Percentiles rank a stretch among this genome's conserved stretches.
These are phyloP conservation scores for Coemansia guatemalensis DNA, from an alignment of 192 early-diverging fungal genomes.

Conservation along the genomic window DNA sequence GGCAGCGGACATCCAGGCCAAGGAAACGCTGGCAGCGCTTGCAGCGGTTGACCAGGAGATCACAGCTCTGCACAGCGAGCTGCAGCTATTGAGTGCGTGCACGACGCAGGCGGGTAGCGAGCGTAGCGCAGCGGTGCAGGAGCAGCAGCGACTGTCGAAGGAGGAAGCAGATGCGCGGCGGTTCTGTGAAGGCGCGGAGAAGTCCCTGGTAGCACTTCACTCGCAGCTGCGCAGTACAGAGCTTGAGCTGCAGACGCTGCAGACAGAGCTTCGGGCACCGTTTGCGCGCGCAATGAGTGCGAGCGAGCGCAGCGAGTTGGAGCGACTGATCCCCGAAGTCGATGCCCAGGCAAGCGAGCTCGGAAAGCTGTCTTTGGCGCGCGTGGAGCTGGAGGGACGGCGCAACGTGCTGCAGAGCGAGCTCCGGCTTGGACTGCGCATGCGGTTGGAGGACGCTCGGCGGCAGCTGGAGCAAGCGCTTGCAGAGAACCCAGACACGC, in stretches of 20 bases:
- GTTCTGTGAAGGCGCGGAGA: constrained; percentile 35
- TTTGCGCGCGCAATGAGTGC: constrained; percentile 55
- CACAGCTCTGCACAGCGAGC: constrained; percentile 58
- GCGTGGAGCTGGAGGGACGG: constrained; percentile 66
- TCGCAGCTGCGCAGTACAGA: constrained; percentile 38
- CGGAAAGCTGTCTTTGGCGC: constrained; percentile 51
- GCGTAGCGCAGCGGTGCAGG: constrained; percentile 57
- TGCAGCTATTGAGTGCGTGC: constrained; percentile 58
- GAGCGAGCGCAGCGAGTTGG: constrained; percentile 57
- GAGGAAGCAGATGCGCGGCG: constrained; percentile 58
- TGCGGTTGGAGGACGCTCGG: constrained; percentile 67
- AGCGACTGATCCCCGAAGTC: constrained; percentile 52
- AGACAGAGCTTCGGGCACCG: constrained; percentile 61
- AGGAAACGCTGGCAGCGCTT: constrained; percentile 30
- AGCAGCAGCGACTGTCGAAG: constrained; percentile 61
- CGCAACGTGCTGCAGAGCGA: constrained; percentile 74
- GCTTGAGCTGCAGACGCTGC: constrained; percentile 58
- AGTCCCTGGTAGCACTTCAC: constrained; percentile 30
- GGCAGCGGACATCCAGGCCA: constrained; percentile 20
- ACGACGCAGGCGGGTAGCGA: constrained; percentile 57
- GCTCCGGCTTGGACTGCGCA: constrained; percentile 66
- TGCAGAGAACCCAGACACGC: constrained; percentile 53
- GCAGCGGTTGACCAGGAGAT: constrained; percentile 61
- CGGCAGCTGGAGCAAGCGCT: constrained; percentile 58
- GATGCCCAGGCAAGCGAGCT: constrained; percentile 62